phyloP scores from a whole-genome alignment of 1,139 yeast genomes.

The Kazachstania sp. region DNA sequence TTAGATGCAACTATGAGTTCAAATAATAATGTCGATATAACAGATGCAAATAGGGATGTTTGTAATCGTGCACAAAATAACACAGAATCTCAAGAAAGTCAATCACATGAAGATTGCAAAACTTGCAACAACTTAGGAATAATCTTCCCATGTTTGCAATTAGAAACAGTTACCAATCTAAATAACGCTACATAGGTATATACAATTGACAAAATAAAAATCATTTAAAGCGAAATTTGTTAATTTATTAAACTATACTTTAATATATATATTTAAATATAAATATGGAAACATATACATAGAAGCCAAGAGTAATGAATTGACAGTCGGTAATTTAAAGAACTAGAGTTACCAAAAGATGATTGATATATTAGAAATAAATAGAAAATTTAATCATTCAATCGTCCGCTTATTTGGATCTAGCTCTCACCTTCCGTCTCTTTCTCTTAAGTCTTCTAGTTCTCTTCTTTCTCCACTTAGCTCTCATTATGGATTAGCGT shows the following conservation, averaged over 20 bases:
- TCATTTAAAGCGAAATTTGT: slow-evolving; percentile 2
- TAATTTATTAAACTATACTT: slow-evolving; percentile 5
- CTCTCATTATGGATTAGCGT: slow-evolving; percentile 48
- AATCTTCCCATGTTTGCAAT: not conserved
- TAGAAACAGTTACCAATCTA: not conserved
- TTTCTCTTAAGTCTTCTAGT: slow-evolving; percentile 99
- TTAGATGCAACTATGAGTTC: not conserved
- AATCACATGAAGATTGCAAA: not conserved
- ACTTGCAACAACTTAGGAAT: not conserved
- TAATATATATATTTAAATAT: slow-evolving; percentile 2
- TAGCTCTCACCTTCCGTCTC: slow-evolving; percentile 99
- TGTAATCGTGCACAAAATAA: not conserved
- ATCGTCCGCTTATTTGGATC: slow-evolving; percentile 79
- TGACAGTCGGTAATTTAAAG: slow-evolving; percentile 1
- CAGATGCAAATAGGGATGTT: not conserved
- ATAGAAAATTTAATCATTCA: slow-evolving; percentile 1
- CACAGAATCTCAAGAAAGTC: not conserved
- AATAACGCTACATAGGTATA: not conserved
- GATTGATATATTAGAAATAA: slow-evolving; percentile 1
- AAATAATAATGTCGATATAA: not conserved
- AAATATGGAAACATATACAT: slow-evolving; percentile 1
- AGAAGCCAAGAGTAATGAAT: slow-evolving; percentile 1
- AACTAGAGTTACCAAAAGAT: slow-evolving; percentile 10
- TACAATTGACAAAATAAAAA: not conserved
- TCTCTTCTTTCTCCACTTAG: slow-evolving; percentile 99